Evolutionary conservation across 495 filamentous ascomycete genomes (phyloP).

Genomic region (Neurospora sp.): DNA sequence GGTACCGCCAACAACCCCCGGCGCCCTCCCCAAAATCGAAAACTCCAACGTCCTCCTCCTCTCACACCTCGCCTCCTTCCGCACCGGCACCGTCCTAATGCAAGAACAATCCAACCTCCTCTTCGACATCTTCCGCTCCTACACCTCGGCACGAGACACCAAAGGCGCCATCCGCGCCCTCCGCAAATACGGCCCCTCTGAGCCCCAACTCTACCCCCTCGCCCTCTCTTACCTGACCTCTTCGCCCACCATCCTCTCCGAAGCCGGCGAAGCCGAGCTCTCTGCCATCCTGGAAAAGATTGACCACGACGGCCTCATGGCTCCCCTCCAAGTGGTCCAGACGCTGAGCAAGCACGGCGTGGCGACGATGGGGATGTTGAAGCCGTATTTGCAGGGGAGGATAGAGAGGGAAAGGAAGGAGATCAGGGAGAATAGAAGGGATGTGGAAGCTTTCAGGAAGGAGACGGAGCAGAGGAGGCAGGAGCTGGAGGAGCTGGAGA

Average conservation of each 20-base stretch:
- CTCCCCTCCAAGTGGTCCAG: constrained; percentile 92
- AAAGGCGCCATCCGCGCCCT: constrained; percentile 80
- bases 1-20: background rate
- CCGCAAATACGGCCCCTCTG: constrained; percentile 80
- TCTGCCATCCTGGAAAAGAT: constrained; percentile 74
- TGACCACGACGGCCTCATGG: constrained; percentile 83
- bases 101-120: constrained; percentile 86
- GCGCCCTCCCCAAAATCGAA: constrained; percentile 45
- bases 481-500: constrained; percentile 65
- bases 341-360: constrained; percentile 56
- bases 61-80: constrained; percentile 84
- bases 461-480: constrained; percentile 72
- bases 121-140: constrained; percentile 94
- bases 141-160: constrained; percentile 88
- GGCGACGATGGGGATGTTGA: constrained; percentile 94
- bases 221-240: constrained; percentile 91
- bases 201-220: constrained; percentile 87
- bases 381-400: constrained; percentile 78
- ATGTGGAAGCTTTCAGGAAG: constrained; percentile 73
- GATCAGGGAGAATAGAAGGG: constrained; percentile 69
- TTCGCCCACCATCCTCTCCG: constrained; percentile 66
- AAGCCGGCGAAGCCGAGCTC: constrained; percentile 76
- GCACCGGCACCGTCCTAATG: constrained; percentile 82
- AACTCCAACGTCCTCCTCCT: constrained; percentile 89
- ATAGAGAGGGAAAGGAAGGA: constrained; percentile 82